phyloP scores from a whole-genome alignment of 345 rosid species.

The Acer campestre region DNA sequence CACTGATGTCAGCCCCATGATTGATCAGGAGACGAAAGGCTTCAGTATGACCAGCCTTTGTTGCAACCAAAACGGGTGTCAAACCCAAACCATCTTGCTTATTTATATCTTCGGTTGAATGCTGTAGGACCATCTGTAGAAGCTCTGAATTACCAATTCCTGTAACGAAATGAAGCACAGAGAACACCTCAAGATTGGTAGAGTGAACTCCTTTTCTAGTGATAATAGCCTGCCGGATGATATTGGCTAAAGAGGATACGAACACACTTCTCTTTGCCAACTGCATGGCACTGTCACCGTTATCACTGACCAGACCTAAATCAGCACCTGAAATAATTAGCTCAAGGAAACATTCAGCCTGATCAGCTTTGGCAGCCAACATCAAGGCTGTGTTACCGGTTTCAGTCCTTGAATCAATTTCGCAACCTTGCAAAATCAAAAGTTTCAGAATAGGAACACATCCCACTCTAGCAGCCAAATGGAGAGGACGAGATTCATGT shows the following conservation, averaged over 20 bases:
- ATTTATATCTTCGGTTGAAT: constrained; percentile 18
- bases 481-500: constrained; percentile 32
- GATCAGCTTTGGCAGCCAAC: constrained; percentile 37
- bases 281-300: constrained; percentile 31
- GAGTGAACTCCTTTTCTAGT: constrained; percentile 18
- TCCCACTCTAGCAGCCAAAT: constrained; percentile 37
- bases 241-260: constrained; percentile 25
- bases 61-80: constrained; percentile 28
- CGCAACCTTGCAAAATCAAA: constrained; percentile 27
- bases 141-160: constrained; percentile 30
- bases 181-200: constrained; percentile 36
- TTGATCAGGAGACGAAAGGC: constrained; percentile 33
- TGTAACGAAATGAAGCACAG: constrained; percentile 33
- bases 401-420: constrained; percentile 34
- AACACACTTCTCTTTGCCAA: constrained; percentile 31
- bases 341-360: constrained; percentile 35
- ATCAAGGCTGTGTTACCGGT: constrained; percentile 36
- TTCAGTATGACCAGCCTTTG: constrained; percentile 30
- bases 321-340: constrained; percentile 36
- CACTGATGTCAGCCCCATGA: constrained; percentile 32
- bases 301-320: constrained; percentile 31
- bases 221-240: constrained; percentile 28
- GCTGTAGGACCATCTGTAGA: constrained; percentile 23
- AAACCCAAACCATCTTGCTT: constrained; percentile 29
- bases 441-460: constrained; percentile 27